phyloP scores from a whole-genome alignment of 345 rosid species.

The Eucalyptus sideroxylon region DNA sequence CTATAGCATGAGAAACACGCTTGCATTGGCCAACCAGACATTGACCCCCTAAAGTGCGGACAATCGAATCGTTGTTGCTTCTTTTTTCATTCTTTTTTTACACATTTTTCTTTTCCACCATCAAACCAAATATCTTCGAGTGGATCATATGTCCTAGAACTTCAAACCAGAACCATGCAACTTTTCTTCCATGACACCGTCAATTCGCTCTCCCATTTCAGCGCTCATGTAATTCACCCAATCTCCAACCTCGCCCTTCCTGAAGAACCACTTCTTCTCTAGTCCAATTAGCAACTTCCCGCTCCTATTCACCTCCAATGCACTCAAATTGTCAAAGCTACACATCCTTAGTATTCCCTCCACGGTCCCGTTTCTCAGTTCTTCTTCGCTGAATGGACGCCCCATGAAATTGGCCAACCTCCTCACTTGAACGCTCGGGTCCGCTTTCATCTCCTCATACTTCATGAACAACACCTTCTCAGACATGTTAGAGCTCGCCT shows the following conservation, averaged over 20 bases:
- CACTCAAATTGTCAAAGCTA: conserved; percentile 19
- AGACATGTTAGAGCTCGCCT: no score
- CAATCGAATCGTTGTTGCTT: background rate
- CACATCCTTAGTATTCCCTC: conserved; percentile 10
- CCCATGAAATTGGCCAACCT: no score
- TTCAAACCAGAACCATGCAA: background rate
- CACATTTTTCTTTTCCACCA: background rate
- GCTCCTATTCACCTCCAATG: conserved; percentile 6
- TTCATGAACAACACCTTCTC: no score
- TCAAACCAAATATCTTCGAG: background rate
- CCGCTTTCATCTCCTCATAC: no score
- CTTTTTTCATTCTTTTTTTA: no score
- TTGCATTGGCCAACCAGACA: background rate
- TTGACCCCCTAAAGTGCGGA: background rate
- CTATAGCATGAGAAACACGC: background rate
- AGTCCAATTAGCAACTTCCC: background rate
- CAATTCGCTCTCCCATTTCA: background rate
- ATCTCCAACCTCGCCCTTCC: conserved; percentile 1
- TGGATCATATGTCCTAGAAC: background rate
- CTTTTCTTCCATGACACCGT: background rate
- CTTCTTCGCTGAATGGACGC: no score
- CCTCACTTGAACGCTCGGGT: no score
- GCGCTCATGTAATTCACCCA: background rate
- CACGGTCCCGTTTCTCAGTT: background rate
- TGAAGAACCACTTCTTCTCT: conserved; percentile 3